Conservation (phyloP, 352 stramenopile species). For the Pythium aphanidermatum region DNA sequence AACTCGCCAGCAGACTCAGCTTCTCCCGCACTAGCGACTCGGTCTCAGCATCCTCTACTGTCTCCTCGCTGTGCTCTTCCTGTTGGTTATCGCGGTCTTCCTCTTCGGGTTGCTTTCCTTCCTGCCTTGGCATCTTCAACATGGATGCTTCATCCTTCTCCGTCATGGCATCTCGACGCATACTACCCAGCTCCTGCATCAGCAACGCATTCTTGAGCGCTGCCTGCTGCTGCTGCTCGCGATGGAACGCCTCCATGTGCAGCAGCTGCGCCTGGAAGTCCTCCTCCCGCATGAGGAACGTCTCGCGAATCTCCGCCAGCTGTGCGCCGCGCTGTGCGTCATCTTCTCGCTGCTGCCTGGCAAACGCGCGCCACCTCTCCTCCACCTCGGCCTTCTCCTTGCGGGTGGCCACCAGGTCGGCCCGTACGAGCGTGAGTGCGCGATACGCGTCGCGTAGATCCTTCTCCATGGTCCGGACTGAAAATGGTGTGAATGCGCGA, state of each 20-base stretch:
- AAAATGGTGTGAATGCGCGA: too few species aligned
- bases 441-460: conserved; percentile 45
- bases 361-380: not conserved
- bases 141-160: too few species aligned
- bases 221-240: conserved; percentile 1
- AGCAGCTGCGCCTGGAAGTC: conserved; percentile 1
- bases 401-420: conserved; percentile 22
- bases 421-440: conserved; percentile 38
- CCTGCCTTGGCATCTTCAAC: too few species aligned
- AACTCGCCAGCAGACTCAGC: conserved; percentile 20
- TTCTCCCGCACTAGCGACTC: conserved; percentile 19
- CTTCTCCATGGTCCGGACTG: conserved; percentile 44
- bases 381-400: conserved; percentile 16
- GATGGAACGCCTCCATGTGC: not conserved
- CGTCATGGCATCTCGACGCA: too few species aligned
- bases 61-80: conserved; percentile 1
- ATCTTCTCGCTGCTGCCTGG: conserved; percentile 3
- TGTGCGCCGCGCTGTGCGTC: not conserved
- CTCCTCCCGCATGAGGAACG: conserved; percentile 13
- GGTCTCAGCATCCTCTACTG: not conserved
- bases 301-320: conserved; percentile 4
- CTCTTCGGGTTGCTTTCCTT: not conserved
- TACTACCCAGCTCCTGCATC: too few species aligned
- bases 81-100: not conserved
- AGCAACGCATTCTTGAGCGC: not conserved